Conservation (phyloP, 352 stramenopile genomes). For the Pythium dissimile region DNA sequence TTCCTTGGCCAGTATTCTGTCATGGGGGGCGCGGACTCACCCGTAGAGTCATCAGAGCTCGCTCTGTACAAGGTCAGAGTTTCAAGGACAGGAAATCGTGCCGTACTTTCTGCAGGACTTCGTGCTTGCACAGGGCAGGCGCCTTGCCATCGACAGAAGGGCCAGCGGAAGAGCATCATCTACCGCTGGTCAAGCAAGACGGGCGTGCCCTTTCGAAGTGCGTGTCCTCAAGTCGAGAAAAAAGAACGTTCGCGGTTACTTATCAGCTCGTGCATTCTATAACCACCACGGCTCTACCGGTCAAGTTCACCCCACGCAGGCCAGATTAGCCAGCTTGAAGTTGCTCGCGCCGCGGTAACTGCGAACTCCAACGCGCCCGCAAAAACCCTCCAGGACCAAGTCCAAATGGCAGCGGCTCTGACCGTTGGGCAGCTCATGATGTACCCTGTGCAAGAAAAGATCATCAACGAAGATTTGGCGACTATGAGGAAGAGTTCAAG, state of each 20-base stretch:
- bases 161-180: constrained; percentile 1
- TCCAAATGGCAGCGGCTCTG: background rate
- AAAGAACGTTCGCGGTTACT: background rate
- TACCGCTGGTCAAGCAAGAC: background rate
- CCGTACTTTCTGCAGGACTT: constrained; percentile 4
- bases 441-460: background rate
- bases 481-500: background rate
- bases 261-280: background rate
- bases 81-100: constrained; percentile 1
- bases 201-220: background rate
- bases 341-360: background rate
- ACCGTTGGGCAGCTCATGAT: background rate
- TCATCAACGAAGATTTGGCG: background rate
- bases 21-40: background rate
- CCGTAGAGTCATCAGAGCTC: background rate
- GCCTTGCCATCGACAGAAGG: constrained; percentile 1
- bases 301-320: background rate
- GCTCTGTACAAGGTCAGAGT: background rate
- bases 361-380: background rate
- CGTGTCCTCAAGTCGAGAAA: background rate
- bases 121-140: background rate
- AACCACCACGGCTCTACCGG: background rate
- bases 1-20: background rate
- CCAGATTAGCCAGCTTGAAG: background rate
- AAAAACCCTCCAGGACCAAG: background rate